Percentiles rank a stretch among this genome's conserved stretches.
phyloP scores from a whole-genome alignment of 164 flowering plant species.

The Malania oleifera region DNA sequence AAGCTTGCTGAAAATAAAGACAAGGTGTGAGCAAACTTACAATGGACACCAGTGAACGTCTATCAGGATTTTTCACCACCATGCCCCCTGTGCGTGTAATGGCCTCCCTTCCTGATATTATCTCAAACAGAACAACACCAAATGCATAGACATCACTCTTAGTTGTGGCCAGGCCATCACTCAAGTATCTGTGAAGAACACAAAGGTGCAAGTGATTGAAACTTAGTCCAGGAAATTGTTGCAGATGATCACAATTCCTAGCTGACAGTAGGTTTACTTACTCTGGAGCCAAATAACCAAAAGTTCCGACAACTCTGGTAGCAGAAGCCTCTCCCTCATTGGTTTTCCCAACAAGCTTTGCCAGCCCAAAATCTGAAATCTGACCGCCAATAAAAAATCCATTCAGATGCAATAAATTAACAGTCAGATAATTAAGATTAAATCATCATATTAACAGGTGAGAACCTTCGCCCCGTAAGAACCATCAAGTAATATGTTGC shows the following conservation, averaged over 20 bases:
- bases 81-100: constrained; percentile 56
- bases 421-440: neutral
- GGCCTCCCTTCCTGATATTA: constrained; percentile 85
- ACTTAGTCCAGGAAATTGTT: constrained; percentile 1
- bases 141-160: constrained; percentile 96
- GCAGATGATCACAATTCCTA: neutral
- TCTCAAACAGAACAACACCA: constrained; percentile 91
- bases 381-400: constrained; percentile 16
- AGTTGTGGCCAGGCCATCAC: constrained; percentile 77
- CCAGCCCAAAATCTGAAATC: constrained; percentile 96
- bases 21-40: constrained; percentile 40
- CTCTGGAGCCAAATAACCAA: constrained; percentile 97
- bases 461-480: constrained; percentile 82
- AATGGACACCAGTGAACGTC: constrained; percentile 85
- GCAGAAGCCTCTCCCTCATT: constrained; percentile 69
- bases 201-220: constrained; percentile 3
- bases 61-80: constrained; percentile 51
- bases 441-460: neutral
- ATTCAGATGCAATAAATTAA: constrained; percentile 9
- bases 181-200: constrained; percentile 55
- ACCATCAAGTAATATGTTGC: constrained; percentile 88
- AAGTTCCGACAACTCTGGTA: constrained; percentile 92
- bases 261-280: constrained; percentile 31
- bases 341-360: constrained; percentile 72
- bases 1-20: neutral